Evolutionary conservation across 495 filamentous ascomycete species (phyloP).

Genomic region (Xeromyces bisporus): DNA sequence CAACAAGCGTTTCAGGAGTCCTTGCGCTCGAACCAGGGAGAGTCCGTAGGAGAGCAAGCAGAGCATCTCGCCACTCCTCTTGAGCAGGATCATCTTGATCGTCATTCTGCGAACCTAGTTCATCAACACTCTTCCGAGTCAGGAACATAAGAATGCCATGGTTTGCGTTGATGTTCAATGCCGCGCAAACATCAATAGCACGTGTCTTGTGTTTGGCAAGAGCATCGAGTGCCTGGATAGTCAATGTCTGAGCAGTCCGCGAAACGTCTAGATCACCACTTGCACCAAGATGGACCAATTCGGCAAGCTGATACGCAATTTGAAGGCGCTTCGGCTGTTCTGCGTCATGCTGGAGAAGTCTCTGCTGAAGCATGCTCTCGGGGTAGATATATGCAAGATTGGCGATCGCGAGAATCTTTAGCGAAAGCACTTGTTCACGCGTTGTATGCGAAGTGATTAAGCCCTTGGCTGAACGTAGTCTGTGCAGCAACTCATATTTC

Average conservation of each 20-base stretch:
- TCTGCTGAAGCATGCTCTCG: slow-evolving; percentile 64
- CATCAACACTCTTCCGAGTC: slow-evolving; percentile 72
- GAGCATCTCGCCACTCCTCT: slow-evolving; percentile 76
- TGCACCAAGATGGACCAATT: slow-evolving; percentile 61
- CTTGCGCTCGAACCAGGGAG: slow-evolving; percentile 53
- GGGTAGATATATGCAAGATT: slow-evolving; percentile 82
- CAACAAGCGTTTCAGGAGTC: slow-evolving; percentile 56
- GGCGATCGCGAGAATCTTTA: slow-evolving; percentile 72
- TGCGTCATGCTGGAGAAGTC: slow-evolving; percentile 68
- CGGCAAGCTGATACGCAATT: slow-evolving; percentile 77
- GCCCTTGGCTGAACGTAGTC: slow-evolving; percentile 63
- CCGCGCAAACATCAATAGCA: slow-evolving; percentile 62
- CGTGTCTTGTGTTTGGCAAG: slow-evolving; percentile 62
- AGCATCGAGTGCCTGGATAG: slow-evolving; percentile 63
- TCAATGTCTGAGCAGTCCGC: slow-evolving; percentile 63
- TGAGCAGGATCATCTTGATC: slow-evolving; percentile 39
- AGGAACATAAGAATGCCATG: slow-evolving; percentile 93
- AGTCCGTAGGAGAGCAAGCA: slow-evolving; percentile 65
- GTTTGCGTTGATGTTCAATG: slow-evolving; percentile 82
- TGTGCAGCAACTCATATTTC: slow-evolving; percentile 75
- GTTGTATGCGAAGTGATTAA: slow-evolving; percentile 45
- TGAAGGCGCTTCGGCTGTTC: slow-evolving; percentile 86
- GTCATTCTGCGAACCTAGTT: slow-evolving; percentile 46
- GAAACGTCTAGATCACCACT: slow-evolving; percentile 52
- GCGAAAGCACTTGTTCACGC: slow-evolving; percentile 59